Evolutionary conservation across 2,329 filamentous ascomycete species (phyloP), one percentile per base, ranked within the genome.

Genomic region (Trichoderma simmonsii): DNA sequence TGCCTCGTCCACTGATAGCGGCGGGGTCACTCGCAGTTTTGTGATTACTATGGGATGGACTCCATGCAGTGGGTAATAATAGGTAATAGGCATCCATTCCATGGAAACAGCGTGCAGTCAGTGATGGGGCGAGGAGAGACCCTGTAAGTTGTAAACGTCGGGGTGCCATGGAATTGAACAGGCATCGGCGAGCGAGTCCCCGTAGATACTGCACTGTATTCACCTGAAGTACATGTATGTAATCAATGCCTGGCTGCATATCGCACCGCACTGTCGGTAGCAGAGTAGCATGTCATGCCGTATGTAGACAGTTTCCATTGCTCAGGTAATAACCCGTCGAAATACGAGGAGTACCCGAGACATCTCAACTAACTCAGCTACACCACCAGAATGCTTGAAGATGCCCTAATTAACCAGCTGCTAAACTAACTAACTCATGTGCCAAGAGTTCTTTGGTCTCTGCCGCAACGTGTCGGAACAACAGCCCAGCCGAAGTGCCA

Each of bases 401-500:
- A 18, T 39, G 39, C 39, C 39, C 51, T 56, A 15, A 28, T 43
- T 3, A 43, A 43, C 39, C 51, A 56, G 51, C 21, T 15, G 56
- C 8, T 15, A 59, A 39, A 39, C 36, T 18, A 39, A 39, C 36
- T 18, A 39, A n/a, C 56, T 12, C 26, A 26, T 26, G 9, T 32
- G 18, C 56, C 4, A 34, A 51, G n/a, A 51, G 39, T 21, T 51
- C 1, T 3, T 43, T 43, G 36, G 36, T 6, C 56, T 18, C 9
- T 15, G 11, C n/a, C 51, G 34, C 64, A 60, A 60, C 36, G 66
- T 26, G 28, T 56, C 66, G 66, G 66, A 69, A 34, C n/a, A 68
- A 69, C n/a, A 26, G 14, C 43, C 66, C 15, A 26, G 34, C 66
- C 66, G 66, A 24, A 43, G 21, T 48, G 39, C 9, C 21, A 54